A percentile compares a stretch with the other conserved stretches of the same genome.
Conservation (phyloP, 225 moss, liverwort and hornwort genomes). For the Marchantia polymorpha region DNA sequence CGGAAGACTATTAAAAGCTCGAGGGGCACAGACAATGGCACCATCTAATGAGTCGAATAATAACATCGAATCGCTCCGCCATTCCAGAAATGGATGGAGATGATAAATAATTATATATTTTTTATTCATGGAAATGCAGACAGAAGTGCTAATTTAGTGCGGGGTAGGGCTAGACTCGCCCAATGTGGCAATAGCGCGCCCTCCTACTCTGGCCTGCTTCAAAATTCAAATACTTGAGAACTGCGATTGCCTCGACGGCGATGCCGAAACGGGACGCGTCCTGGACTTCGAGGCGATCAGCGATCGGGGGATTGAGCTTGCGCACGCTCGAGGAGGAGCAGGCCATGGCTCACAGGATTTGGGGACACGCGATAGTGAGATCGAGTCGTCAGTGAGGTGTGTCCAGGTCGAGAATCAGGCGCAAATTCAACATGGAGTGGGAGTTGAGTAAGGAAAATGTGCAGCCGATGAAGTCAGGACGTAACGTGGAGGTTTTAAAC, state of each 20-base stretch:
- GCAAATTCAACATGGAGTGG: constrained; percentile 65
- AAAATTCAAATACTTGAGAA: not conserved
- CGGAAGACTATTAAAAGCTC: no score
- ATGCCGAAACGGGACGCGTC: not conserved
- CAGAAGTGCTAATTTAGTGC: not conserved
- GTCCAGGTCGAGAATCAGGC: not conserved
- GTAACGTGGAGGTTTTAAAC: constrained; percentile 72
- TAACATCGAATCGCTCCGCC: no score
- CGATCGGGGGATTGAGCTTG: not conserved
- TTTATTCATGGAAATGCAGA: no score
- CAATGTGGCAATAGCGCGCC: not conserved
- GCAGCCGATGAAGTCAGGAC: constrained; percentile 74
- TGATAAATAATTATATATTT: no score
- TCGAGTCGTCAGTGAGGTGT: not conserved
- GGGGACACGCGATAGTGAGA: no score
- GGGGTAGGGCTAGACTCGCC: not conserved
- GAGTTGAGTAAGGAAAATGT: constrained; percentile 98
- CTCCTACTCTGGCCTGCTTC: not conserved
- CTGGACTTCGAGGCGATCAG: not conserved
- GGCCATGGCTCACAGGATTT: not conserved
- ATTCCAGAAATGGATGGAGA: no score
- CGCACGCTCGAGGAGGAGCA: not conserved
- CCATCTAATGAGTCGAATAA: no score
- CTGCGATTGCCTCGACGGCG: not conserved
- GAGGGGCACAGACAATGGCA: no score